Evolutionary conservation across 306 rosid genomes (phyloP).

Genomic region (Senna siamea): DNA sequence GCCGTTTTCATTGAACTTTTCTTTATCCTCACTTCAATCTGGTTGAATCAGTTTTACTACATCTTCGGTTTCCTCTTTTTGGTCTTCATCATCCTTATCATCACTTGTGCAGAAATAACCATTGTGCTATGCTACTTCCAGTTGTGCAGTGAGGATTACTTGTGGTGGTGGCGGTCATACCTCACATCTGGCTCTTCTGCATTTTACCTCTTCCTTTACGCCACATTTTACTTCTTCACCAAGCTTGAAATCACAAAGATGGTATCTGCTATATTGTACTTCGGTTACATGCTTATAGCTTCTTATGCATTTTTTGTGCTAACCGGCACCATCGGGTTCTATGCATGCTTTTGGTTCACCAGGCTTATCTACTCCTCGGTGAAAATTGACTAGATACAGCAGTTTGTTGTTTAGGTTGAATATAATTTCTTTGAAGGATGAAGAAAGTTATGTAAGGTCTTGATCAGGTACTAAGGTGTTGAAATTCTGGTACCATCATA

Average conservation of each 20-base stretch:
- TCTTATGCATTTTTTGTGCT: constrained; percentile 94
- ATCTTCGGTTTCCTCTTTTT: constrained; percentile 96
- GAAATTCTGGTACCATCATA: constrained; percentile 54
- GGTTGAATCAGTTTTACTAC: constrained; percentile 99
- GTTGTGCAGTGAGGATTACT: constrained; percentile 96
- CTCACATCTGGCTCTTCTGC: constrained; percentile 95
- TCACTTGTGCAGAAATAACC: constrained; percentile 96
- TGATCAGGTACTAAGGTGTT: constrained; percentile 53
- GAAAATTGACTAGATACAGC: constrained; percentile 73
- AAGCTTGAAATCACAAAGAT: constrained; percentile 98
- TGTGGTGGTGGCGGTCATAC: constrained; percentile 99
- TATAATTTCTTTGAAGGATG: constrained; percentile 41
- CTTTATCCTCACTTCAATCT: constrained; percentile 97
- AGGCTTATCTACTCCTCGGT: constrained; percentile 98
- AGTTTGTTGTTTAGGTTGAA: constrained; percentile 31
- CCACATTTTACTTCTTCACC: constrained; percentile 97
- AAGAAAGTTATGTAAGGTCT: constrained; percentile 61
- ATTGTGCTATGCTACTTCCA: constrained; percentile 98
- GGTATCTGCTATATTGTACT: constrained; percentile 82
- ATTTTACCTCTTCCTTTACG: constrained; percentile 90
- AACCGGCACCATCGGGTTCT: constrained; percentile 95
- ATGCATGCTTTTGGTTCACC: constrained; percentile 96
- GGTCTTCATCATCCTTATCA: constrained; percentile 83
- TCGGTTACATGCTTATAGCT: constrained; percentile 95
- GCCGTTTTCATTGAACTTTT: constrained; percentile 98